phyloP scores from a whole-genome alignment of 2,329 filamentous ascomycete genomes.

The Paecilomyces formosus region DNA sequence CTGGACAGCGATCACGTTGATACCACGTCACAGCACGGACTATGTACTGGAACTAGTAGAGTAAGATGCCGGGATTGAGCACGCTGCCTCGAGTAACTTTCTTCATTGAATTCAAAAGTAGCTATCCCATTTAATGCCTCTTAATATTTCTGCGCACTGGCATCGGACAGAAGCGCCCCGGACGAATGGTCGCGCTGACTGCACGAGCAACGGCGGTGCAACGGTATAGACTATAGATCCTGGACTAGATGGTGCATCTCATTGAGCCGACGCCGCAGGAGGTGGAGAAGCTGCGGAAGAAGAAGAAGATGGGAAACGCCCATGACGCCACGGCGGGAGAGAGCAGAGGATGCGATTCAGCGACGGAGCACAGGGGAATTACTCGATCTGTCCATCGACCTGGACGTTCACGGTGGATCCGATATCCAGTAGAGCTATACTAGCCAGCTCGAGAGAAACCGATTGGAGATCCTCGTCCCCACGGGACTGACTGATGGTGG shows the following conservation, averaged over 20 bases:
- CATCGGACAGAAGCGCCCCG: background rate
- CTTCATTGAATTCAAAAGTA: no score
- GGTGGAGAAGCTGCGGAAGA: background rate
- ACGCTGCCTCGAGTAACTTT: no score
- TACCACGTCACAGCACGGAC: no score
- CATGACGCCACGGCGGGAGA: background rate
- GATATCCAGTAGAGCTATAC: no score
- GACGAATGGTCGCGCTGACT: background rate
- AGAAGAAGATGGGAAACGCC: background rate
- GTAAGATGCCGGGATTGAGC: no score
- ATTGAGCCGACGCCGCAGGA: background rate
- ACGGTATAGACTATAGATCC: background rate
- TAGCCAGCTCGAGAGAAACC: background rate
- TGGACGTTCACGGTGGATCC: background rate
- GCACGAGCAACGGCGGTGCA: background rate
- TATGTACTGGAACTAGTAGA: no score
- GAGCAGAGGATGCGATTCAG: background rate
- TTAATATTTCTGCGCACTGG: background rate
- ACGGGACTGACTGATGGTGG: background rate
- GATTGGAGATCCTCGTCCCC: background rate
- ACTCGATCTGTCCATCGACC: background rate
- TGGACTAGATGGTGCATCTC: background rate
- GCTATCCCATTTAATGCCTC: no score
- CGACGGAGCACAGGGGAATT: background rate
- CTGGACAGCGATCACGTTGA: no score